Evolutionary conservation across 2,329 filamentous ascomycete species (phyloP).

Genomic region (Verticillium nonalfalfae): DNA sequence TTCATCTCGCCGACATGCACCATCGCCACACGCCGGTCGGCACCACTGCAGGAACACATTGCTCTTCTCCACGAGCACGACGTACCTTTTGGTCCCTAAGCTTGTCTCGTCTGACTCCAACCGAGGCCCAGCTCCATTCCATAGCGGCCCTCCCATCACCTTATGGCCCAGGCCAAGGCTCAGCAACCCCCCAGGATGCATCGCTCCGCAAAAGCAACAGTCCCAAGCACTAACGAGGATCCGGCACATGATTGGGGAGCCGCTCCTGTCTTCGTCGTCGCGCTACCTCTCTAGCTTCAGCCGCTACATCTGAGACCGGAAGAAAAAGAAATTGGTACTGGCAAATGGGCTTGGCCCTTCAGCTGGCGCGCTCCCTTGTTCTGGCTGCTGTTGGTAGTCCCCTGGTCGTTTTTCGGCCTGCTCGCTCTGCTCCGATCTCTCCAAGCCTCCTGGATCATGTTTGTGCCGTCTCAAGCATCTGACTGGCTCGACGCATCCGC

Average conservation of each 20-base stretch:
- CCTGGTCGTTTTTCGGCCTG: not conserved
- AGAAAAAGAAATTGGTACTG: not conserved
- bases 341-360: conserved; percentile 1
- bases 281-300: not conserved
- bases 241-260: not conserved
- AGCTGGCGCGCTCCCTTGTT: not conserved
- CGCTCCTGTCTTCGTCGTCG: not conserved
- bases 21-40: not conserved
- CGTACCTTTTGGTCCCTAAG: not conserved
- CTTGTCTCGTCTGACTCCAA: not conserved
- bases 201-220: not conserved
- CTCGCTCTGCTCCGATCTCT: not conserved
- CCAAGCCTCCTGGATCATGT: not conserved
- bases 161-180: not conserved
- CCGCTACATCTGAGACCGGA: not conserved
- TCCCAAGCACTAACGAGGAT: not conserved
- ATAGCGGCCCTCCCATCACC: not conserved
- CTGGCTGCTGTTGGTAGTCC: not conserved
- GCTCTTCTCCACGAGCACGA: not conserved
- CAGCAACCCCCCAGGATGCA: not conserved
- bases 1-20: not conserved
- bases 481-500: not conserved
- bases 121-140: not conserved
- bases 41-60: not conserved
- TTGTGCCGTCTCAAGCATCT: not conserved